A percentile compares a stretch with the other conserved stretches of the same genome.
Conservation (phyloP, 805 yeast genomes). For the Kregervanrija pseudodelftensis region DNA sequence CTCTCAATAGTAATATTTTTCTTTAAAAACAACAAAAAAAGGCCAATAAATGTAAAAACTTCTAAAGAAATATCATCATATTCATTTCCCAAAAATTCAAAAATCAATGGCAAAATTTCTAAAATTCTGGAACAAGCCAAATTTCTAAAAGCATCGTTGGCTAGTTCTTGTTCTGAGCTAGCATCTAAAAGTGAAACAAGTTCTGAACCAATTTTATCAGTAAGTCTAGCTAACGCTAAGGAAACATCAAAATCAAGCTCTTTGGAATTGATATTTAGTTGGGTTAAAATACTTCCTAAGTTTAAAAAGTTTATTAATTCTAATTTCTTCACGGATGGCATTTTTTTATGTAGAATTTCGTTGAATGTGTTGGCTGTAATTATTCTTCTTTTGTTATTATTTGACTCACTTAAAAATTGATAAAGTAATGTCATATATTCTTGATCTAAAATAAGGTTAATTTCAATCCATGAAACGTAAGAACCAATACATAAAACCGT, state of each 20-base stretch:
- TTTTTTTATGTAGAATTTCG: constrained; percentile 51
- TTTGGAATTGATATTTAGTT: constrained; percentile 32
- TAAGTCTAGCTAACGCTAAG: constrained; percentile 68
- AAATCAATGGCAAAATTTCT: constrained; percentile 63
- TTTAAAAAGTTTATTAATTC: constrained; percentile 64
- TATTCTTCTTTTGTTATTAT: constrained; percentile 38
- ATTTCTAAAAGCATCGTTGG: constrained; percentile 32
- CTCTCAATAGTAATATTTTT: constrained; percentile 36
- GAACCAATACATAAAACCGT: constrained; percentile 66
- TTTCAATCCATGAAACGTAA: constrained; percentile 90
- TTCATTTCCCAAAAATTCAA: constrained; percentile 68
- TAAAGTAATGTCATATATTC: constrained; percentile 52
- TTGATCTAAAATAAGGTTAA: constrained; percentile 59
- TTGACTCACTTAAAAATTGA: constrained; percentile 37
- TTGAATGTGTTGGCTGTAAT: constrained; percentile 50
- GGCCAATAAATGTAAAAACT: constrained; percentile 74
- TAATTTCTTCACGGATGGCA: constrained; percentile 49
- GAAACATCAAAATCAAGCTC: constrained; percentile 54
- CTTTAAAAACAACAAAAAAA: constrained; percentile 63
- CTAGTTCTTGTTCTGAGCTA: constrained; percentile 27
- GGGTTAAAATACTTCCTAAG: constrained; percentile 46
- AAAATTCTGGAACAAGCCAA: constrained; percentile 41
- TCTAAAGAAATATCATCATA: constrained; percentile 85
- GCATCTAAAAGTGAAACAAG: constrained; percentile 61
- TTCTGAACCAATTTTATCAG: constrained; percentile 71